Evolutionary conservation across 2,329 filamentous ascomycete genomes (phyloP).

Genomic region (Alternaria sp.): DNA sequence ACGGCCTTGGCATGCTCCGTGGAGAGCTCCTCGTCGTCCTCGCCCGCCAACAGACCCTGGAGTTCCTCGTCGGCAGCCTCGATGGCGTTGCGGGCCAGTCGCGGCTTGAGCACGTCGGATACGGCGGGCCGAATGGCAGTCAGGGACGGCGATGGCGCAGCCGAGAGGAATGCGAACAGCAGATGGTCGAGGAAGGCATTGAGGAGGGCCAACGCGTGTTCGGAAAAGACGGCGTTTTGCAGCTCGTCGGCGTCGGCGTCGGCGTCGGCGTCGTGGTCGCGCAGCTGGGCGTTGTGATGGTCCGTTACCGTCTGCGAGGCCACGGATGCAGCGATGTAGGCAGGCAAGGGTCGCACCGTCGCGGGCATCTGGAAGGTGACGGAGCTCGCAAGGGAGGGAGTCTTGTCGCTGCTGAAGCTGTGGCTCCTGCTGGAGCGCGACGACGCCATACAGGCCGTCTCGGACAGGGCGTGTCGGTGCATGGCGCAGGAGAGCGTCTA

Average conservation of each 20-base stretch:
- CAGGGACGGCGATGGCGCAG: slow-evolving; percentile 80
- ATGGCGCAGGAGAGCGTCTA: slow-evolving; percentile 29
- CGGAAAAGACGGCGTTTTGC: slow-evolving; percentile 76
- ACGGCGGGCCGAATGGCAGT: slow-evolving; percentile 80
- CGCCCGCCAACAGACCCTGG: slow-evolving; percentile 85
- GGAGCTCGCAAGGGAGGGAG: slow-evolving; percentile 65
- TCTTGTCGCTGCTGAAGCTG: slow-evolving; percentile 74
- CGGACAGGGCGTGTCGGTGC: slow-evolving; percentile 49
- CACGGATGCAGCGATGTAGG: slow-evolving; percentile 86
- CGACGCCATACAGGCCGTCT: slow-evolving; percentile 46
- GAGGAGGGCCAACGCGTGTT: slow-evolving; percentile 76
- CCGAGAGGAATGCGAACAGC: slow-evolving; percentile 86
- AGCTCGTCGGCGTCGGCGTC: slow-evolving; percentile 53
- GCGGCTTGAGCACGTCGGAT: slow-evolving; percentile 84
- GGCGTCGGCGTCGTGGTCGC: slow-evolving; percentile 70
- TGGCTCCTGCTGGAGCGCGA: slow-evolving; percentile 50
- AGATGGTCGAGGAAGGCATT: slow-evolving; percentile 95
- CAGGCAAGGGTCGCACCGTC: slow-evolving; percentile 76
- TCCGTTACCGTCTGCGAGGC: slow-evolving; percentile 92
- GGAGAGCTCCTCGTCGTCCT: slow-evolving; percentile 59
- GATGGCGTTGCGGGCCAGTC: slow-evolving; percentile 85
- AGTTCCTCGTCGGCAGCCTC: slow-evolving; percentile 85
- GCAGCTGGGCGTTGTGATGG: slow-evolving; percentile 78
- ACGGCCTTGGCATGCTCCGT: slow-evolving; percentile 41
- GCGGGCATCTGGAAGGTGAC: slow-evolving; percentile 68